Evolutionary conservation across 768 basidiomycete genomes (phyloP).

Genomic region (Psilocybe cubensis): DNA sequence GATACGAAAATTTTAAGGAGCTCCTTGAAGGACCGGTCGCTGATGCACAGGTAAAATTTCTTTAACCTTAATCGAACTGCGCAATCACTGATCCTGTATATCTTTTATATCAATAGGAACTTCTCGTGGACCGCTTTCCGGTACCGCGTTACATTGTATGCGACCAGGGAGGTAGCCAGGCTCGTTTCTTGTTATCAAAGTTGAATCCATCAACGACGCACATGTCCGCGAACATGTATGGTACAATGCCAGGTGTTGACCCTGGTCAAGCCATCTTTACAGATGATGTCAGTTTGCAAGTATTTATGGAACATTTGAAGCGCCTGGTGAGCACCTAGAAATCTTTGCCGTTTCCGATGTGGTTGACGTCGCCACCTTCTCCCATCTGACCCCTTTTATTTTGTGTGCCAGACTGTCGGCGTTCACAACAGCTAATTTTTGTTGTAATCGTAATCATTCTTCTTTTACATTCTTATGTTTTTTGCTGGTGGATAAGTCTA

Average conservation of each 20-base stretch:
- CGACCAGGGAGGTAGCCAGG: conserved; percentile 97
- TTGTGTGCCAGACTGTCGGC: conserved; percentile 6
- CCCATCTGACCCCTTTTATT: neutral
- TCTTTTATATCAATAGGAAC: conserved; percentile 57
- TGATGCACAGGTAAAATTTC: conserved; percentile 77
- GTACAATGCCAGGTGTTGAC: conserved; percentile 65
- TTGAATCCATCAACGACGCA: conserved; percentile 98
- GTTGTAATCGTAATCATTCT: neutral
- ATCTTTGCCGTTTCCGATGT: neutral
- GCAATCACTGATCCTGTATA: neutral
- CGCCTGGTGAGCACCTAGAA: conserved; percentile 66
- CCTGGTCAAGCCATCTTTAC: conserved; percentile 96
- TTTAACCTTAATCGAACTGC: neutral
- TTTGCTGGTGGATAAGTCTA: neutral
- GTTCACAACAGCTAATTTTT: conserved; percentile 7
- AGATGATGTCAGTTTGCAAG: conserved; percentile 96
- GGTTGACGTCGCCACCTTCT: neutral
- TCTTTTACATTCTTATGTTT: neutral
- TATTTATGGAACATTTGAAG: conserved; percentile 98
- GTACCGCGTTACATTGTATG: conserved; percentile 98
- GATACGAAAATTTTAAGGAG: conserved; percentile 98
- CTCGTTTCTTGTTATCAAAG: conserved; percentile 96
- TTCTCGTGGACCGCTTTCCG: conserved; percentile 94
- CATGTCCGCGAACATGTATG: conserved; percentile 91
- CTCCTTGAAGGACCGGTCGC: conserved; percentile 82